phyloP scores from a whole-genome alignment of 169 alveolate species.

The Plasmodium inui region DNA sequence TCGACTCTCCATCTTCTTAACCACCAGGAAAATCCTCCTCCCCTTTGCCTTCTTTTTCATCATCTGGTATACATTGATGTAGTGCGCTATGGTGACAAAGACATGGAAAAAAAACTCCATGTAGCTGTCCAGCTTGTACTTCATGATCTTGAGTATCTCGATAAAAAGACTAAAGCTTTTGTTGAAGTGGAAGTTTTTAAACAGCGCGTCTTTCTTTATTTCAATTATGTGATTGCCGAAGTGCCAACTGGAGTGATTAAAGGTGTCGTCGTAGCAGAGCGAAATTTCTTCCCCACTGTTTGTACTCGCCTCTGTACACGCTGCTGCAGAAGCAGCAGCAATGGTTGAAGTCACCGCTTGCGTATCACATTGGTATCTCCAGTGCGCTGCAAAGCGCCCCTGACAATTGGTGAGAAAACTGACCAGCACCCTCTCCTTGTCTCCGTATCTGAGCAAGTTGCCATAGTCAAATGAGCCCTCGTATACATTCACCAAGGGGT shows the following conservation, averaged over 20 bases:
- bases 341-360: background rate
- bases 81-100: conserved; percentile 53
- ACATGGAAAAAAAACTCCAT: conserved; percentile 41
- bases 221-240: conserved; percentile 53
- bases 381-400: conserved; percentile 5
- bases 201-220: conserved; percentile 58
- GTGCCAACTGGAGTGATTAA: conserved; percentile 42
- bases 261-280: conserved; percentile 42
- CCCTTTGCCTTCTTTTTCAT: conserved; percentile 14
- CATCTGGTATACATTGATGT: conserved; percentile 43
- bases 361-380: conserved; percentile 37
- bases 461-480: conserved; percentile 26
- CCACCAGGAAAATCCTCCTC: background rate
- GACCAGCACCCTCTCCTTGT: conserved; percentile 37
- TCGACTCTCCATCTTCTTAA: background rate
- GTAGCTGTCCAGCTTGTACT: conserved; percentile 41
- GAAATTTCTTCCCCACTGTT: background rate
- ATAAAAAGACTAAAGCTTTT: conserved; percentile 32
- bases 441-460: conserved; percentile 40
- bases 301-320: background rate
- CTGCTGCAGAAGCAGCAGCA: too few species aligned
- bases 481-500: conserved; percentile 56
- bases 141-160: conserved; percentile 47
- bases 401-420: conserved; percentile 10
- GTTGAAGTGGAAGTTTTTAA: conserved; percentile 18